Percentiles rank a stretch among this genome's conserved stretches.
Conservation (phyloP, 257 asterid genomes). For the Solanum phureja region DNA sequence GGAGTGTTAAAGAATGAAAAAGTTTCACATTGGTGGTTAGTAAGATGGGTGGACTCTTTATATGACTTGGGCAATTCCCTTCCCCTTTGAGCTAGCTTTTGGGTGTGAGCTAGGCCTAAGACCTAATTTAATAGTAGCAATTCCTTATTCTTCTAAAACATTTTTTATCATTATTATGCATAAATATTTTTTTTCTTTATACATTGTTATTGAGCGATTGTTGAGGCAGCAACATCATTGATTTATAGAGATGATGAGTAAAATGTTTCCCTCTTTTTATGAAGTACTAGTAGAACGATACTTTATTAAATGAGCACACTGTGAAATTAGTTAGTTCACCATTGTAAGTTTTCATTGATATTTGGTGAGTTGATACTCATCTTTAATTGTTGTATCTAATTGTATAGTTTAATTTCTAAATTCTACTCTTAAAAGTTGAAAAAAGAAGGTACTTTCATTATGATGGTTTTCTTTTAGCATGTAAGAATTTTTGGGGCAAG, state of each 20-base stretch:
- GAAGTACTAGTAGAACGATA: background rate
- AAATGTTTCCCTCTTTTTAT: background rate
- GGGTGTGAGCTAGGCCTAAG: background rate
- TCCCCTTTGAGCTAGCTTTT: background rate
- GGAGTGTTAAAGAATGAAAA: background rate
- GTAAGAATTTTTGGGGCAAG: background rate
- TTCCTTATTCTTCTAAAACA: background rate
- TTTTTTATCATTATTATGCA: background rate
- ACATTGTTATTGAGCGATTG: background rate
- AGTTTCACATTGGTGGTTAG: background rate
- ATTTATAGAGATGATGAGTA: background rate
- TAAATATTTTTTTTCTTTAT: background rate
- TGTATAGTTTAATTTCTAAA: background rate
- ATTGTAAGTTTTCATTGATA: background rate
- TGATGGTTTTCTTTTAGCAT: background rate
- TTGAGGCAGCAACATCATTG: background rate
- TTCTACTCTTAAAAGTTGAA: background rate
- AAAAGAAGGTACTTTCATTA: too few relatives aligned
- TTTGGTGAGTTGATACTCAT: background rate
- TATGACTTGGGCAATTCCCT: too few relatives aligned
- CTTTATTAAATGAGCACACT: too few relatives aligned
- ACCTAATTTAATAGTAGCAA: background rate
- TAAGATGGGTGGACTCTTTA: background rate
- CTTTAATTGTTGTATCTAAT: too few relatives aligned
- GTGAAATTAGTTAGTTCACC: background rate